phyloP scores from a whole-genome alignment of 305 asterid species.

The Caryopteris hybrid region DNA sequence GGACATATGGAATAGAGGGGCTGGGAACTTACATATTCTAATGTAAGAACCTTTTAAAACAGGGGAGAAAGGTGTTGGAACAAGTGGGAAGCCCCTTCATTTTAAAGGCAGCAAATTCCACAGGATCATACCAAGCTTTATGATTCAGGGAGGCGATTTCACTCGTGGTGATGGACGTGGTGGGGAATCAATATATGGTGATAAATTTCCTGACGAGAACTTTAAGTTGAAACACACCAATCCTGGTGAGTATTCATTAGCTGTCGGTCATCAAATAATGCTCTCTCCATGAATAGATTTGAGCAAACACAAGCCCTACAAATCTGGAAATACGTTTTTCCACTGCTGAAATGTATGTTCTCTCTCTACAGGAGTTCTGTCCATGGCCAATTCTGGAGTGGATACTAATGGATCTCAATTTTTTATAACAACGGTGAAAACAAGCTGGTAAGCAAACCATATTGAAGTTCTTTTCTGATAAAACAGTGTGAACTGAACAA shows the following conservation, averaged over 20 bases:
- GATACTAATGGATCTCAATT: conserved; percentile 89
- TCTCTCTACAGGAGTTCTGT: conserved; percentile 51
- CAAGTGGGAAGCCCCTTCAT: conserved; percentile 70
- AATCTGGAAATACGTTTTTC: background rate
- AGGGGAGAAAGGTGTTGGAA: conserved; percentile 90
- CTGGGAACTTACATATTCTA: background rate
- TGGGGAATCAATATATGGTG: conserved; percentile 84
- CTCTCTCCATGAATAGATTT: background rate
- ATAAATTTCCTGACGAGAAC: conserved; percentile 72
- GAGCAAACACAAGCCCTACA: background rate
- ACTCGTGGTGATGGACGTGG: conserved; percentile 91
- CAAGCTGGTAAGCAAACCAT: conserved; percentile 62
- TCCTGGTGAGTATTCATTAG: conserved; percentile 50
- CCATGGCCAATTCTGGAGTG: conserved; percentile 92
- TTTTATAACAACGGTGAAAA: conserved; percentile 73
- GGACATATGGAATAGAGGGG: background rate
- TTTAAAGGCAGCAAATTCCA: conserved; percentile 84
- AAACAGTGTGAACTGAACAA: background rate
- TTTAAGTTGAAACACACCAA: conserved; percentile 74
- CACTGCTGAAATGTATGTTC: background rate
- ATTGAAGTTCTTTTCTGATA: background rate
- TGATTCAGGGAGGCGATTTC: conserved; percentile 97
- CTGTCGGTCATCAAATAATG: background rate
- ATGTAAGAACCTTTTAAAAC: conserved; percentile 15
- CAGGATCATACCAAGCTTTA: conserved; percentile 88